Evolutionary conservation across 768 basidiomycete species (phyloP).

Genomic region (Termitomyces sp.): DNA sequence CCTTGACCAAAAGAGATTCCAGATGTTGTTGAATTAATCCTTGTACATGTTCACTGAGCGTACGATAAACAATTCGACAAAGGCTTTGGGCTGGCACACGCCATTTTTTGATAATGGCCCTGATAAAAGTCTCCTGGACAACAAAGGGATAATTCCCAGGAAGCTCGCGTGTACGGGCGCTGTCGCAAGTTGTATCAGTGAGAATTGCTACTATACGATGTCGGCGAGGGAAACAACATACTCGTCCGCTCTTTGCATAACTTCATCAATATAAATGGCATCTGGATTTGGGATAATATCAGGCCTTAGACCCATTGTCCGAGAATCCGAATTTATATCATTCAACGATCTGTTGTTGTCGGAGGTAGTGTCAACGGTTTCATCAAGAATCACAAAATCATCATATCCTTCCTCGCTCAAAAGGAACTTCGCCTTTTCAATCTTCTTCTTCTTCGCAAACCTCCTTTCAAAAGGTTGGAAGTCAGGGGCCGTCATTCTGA

Average conservation of each 20-base stretch:
- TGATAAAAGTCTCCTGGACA: slow-evolving; percentile 49
- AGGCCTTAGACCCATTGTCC: too few species aligned
- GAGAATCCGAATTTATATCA: neutral
- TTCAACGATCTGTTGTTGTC: neutral
- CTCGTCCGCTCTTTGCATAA: slow-evolving; percentile 41
- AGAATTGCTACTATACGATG: neutral
- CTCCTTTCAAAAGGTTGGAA: slow-evolving; percentile 46
- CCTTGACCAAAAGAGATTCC: slow-evolving; percentile 44
- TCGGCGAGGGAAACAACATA: slow-evolving; percentile 23
- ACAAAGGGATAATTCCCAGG: slow-evolving; percentile 64
- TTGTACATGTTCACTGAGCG: slow-evolving; percentile 35
- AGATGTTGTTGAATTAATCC: slow-evolving; percentile 47
- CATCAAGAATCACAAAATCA: neutral
- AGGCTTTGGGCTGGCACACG: slow-evolving; percentile 36
- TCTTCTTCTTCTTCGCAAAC: slow-evolving; percentile 7
- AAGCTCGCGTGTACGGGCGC: slow-evolving; percentile 67
- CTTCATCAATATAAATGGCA: slow-evolving; percentile 49
- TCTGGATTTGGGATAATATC: neutral
- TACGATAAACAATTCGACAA: slow-evolving; percentile 32
- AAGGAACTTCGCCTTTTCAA: slow-evolving; percentile 28
- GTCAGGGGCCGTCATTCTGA: slow-evolving; percentile 49
- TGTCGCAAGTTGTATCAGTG: slow-evolving; percentile 19
- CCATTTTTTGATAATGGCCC: slow-evolving; percentile 43
- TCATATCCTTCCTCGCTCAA: slow-evolving; percentile 31
- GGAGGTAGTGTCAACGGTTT: neutral